Percentiles rank a stretch among this genome's conserved stretches.
These are phyloP conservation scores for Dothideomycetes sp. DNA, from an alignment of 2,329 filamentous ascomycete genomes.

Conservation along the genomic window DNA sequence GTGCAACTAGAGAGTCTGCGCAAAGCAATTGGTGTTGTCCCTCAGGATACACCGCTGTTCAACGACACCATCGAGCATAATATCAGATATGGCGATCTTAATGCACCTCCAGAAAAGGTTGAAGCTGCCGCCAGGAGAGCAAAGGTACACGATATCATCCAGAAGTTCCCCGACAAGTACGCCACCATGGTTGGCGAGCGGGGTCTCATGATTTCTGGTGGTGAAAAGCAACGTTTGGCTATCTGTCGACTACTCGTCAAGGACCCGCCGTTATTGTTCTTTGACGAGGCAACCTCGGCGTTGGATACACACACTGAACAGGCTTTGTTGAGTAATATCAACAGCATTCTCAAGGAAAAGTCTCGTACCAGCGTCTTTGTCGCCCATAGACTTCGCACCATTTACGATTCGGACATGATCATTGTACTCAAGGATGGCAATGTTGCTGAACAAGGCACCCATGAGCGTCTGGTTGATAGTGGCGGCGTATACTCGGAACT, in stretches of 20 bases:
- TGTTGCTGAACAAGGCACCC: constrained; percentile 84
- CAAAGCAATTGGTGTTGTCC: constrained; percentile 83
- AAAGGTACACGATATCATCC: constrained; percentile 73
- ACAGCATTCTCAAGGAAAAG: constrained; percentile 83
- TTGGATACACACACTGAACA: constrained; percentile 91
- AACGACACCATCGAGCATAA: constrained; percentile 96
- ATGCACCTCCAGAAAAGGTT: constrained; percentile 64
- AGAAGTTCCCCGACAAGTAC: constrained; percentile 77
- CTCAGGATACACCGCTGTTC: constrained; percentile 93
- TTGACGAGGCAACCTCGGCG: constrained; percentile 88
- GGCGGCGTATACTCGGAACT: constrained; percentile 79
- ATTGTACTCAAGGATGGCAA: constrained; percentile 77
- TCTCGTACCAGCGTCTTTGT: constrained; percentile 86
- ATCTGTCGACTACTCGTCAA: constrained; percentile 78
- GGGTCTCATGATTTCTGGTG: constrained; percentile 90
- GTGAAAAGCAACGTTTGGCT: constrained; percentile 86
- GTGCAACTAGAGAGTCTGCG: constrained; percentile 76
- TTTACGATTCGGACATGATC: constrained; percentile 85
- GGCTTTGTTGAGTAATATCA: constrained; percentile 82
- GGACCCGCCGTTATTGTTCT: constrained; percentile 83
- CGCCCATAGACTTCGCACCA: constrained; percentile 83
- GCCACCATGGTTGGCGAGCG: constrained; percentile 85
- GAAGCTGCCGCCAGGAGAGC: constrained; percentile 70
- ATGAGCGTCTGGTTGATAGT: constrained; percentile 69
- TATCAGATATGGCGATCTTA: constrained; percentile 81